Percentiles rank a stretch among this genome's conserved stretches.
phyloP scores from a whole-genome alignment of 257 asterid genomes.

The Parsonsia alboflavescens region DNA sequence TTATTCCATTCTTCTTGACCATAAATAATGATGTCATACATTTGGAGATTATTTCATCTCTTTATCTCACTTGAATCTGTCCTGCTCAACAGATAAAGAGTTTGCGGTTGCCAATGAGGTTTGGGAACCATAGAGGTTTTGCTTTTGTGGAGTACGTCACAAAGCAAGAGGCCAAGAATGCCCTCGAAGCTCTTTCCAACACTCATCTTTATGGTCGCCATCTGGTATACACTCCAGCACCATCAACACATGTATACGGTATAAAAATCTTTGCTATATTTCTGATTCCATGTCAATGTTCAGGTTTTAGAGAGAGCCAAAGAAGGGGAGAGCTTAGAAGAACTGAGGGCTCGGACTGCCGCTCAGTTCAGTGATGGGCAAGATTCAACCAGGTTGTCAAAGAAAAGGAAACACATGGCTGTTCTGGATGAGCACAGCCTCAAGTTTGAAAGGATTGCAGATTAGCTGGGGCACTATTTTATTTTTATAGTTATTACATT shows the following conservation, averaged over 20 bases:
- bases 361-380: slow-evolving; percentile 56
- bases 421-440: slow-evolving; percentile 55
- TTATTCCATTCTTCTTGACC: neutral
- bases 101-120: slow-evolving; percentile 69
- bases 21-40: neutral
- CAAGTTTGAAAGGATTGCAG: slow-evolving; percentile 45
- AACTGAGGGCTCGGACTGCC: slow-evolving; percentile 74
- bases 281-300: slow-evolving; percentile 17
- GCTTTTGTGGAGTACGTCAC: slow-evolving; percentile 84
- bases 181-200: slow-evolving; percentile 74
- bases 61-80: neutral
- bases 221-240: slow-evolving; percentile 52
- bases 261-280: neutral
- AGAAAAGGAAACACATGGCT: slow-evolving; percentile 58
- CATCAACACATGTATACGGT: neutral
- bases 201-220: slow-evolving; percentile 97
- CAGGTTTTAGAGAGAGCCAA: slow-evolving; percentile 96
- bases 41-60: neutral
- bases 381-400: slow-evolving; percentile 42
- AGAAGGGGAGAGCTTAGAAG: slow-evolving; percentile 92
- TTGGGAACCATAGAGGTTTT: slow-evolving; percentile 86
- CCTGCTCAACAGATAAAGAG: slow-evolving; percentile 63
- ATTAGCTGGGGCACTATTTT: neutral
- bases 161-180: slow-evolving; percentile 86
- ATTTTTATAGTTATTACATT: neutral